phyloP scores from a whole-genome alignment of 305 asterid species.

The Rubia peregrina region DNA sequence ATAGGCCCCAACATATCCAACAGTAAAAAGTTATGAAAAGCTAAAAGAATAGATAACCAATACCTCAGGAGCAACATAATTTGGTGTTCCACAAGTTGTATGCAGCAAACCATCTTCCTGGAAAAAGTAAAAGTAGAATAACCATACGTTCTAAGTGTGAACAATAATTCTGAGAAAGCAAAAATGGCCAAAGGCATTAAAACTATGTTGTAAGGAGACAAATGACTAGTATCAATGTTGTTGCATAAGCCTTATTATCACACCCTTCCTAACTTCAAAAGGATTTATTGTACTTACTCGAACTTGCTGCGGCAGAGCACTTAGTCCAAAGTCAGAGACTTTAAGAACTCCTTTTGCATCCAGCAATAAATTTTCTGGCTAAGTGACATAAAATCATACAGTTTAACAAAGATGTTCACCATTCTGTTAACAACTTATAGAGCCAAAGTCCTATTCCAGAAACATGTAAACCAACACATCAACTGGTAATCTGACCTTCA shows the following conservation, averaged over 20 bases:
- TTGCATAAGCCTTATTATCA: neutral
- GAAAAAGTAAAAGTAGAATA: conserved; percentile 11
- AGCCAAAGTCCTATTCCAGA: neutral
- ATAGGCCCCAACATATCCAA: conserved; percentile 5
- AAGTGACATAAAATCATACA: neutral
- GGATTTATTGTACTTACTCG: conserved; percentile 44
- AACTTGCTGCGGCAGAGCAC: conserved; percentile 98
- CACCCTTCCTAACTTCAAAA: neutral
- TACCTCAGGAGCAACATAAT: conserved; percentile 99
- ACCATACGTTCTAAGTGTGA: neutral
- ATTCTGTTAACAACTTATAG: neutral
- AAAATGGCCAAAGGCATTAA: neutral
- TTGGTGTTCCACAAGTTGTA: conserved; percentile 97
- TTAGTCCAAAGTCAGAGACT: conserved; percentile 93
- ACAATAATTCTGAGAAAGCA: neutral
- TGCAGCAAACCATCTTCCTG: conserved; percentile 97
- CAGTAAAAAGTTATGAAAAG: conserved; percentile 11
- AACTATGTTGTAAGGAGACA: neutral
- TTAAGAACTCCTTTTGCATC: conserved; percentile 74
- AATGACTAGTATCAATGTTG: neutral
- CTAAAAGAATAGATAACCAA: conserved; percentile 15
- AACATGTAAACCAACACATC: neutral
- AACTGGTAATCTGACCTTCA: conserved; percentile 25
- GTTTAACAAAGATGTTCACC: neutral
- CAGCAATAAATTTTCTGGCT: conserved; percentile 93